Evolutionary conservation across 108 stramenopile species (phyloP).

Genomic region (Seminavis robusta): DNA sequence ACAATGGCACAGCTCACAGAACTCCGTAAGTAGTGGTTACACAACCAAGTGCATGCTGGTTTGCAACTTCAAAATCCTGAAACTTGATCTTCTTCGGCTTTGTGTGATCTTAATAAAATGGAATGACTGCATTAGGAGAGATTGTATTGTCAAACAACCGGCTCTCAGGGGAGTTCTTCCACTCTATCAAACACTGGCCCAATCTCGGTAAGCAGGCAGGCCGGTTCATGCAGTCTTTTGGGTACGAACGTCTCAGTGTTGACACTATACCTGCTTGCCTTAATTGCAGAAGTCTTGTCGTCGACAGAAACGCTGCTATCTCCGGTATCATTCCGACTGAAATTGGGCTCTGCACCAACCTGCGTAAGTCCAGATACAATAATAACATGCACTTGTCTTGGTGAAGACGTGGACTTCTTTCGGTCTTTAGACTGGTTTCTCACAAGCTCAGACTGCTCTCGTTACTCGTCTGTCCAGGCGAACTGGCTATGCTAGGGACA

Average conservation of each 20-base stretch:
- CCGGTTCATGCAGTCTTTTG: not conserved
- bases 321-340: conserved; percentile 28
- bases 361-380: not conserved
- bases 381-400: not conserved
- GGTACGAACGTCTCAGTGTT: too few species aligned
- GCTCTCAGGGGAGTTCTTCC: not conserved
- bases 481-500: not conserved
- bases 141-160: not conserved
- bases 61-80: too few species aligned
- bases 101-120: too few species aligned
- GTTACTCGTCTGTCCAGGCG: not conserved
- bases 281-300: too few species aligned
- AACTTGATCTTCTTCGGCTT: too few species aligned
- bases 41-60: too few species aligned
- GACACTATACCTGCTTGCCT: not conserved
- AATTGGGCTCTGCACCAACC: conserved; percentile 15
- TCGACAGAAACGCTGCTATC: conserved; percentile 20
- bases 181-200: not conserved
- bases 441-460: not conserved
- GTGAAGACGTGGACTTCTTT: not conserved
- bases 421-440: not conserved
- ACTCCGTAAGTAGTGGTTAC: too few species aligned
- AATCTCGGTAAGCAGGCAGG: not conserved
- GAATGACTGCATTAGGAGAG: too few species aligned
- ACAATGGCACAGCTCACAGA: too few species aligned